Conservation (phyloP, 108 stramenopile species). For the Cyclotella choctawhatcheeana region DNA sequence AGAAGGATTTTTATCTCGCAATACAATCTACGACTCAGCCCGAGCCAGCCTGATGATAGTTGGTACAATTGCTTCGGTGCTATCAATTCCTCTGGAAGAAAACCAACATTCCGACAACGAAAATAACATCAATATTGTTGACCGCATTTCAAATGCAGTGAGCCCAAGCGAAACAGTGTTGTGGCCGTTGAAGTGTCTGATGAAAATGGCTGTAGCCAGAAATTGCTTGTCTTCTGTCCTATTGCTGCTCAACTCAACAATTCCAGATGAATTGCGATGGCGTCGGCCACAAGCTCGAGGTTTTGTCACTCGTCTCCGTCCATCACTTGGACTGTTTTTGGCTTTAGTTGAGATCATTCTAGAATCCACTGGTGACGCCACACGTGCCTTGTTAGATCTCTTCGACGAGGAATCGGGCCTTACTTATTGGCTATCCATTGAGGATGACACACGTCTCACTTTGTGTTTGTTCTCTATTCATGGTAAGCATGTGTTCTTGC, state of each 20-base stretch:
- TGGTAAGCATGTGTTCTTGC: conserved; percentile 63
- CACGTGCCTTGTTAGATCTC: conserved; percentile 59
- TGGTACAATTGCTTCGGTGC: conserved; percentile 49
- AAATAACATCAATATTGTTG: conserved; percentile 39
- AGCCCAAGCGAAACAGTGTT: conserved; percentile 42
- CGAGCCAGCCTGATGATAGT: conserved; percentile 75
- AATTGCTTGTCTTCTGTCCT: conserved; percentile 66
- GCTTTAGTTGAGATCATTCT: conserved; percentile 62
- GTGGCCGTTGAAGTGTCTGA: conserved; percentile 77
- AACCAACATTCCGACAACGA: neutral
- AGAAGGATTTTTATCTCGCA: conserved; percentile 60
- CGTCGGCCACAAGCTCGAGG: conserved; percentile 25
- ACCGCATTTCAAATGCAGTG: conserved; percentile 26
- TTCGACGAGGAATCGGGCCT: conserved; percentile 57
- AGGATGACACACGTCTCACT: conserved; percentile 60
- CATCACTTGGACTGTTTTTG: conserved; percentile 59
- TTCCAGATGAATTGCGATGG: conserved; percentile 82
- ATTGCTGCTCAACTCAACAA: conserved; percentile 68
- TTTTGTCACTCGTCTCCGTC: conserved; percentile 17
- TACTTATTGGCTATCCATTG: conserved; percentile 74
- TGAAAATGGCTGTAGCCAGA: conserved; percentile 69
- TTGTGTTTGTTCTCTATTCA: conserved; percentile 61
- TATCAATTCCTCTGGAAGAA: conserved; percentile 31
- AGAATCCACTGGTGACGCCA: conserved; percentile 55
- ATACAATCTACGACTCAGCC: conserved; percentile 67